Percentiles rank a stretch among this genome's conserved stretches.
These are phyloP conservation scores for Vinca minor DNA, from an alignment of 257 asterid genomes.

Conservation along the genomic window DNA sequence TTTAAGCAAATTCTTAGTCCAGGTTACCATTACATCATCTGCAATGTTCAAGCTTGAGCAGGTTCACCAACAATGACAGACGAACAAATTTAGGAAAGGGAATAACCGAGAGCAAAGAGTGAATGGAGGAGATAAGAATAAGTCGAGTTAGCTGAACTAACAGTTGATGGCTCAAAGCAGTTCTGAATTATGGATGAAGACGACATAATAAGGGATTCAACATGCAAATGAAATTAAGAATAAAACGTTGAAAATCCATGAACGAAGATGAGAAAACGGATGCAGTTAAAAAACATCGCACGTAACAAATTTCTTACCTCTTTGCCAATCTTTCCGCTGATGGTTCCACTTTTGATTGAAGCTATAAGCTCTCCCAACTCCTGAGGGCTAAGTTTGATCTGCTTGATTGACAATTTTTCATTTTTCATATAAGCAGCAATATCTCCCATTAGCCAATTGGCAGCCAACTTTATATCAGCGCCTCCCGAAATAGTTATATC, in stretches of 20 bases:
- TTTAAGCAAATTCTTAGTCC: background rate
- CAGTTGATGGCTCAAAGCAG: background rate
- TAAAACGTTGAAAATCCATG: background rate
- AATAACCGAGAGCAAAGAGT: background rate
- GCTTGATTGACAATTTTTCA: constrained; percentile 60
- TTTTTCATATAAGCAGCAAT: constrained; percentile 88
- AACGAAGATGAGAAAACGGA: background rate
- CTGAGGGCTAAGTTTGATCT: constrained; percentile 65
- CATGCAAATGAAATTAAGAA: background rate
- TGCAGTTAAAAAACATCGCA: background rate
- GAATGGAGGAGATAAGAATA: background rate
- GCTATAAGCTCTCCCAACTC: constrained; percentile 86
- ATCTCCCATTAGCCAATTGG: constrained; percentile 99
- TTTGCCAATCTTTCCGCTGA: constrained; percentile 95
- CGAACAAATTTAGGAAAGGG: background rate
- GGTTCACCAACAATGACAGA: background rate
- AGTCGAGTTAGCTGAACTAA: background rate
- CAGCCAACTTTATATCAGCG: constrained; percentile 70
- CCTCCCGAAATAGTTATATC: constrained; percentile 65
- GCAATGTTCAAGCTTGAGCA: background rate
- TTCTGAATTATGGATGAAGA: background rate
- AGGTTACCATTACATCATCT: background rate
- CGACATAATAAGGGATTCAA: background rate
- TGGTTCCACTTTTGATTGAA: constrained; percentile 73
- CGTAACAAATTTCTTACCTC: constrained; percentile 39